Conservation (phyloP, 768 basidiomycete genomes). For the Suillus spraguei region DNA sequence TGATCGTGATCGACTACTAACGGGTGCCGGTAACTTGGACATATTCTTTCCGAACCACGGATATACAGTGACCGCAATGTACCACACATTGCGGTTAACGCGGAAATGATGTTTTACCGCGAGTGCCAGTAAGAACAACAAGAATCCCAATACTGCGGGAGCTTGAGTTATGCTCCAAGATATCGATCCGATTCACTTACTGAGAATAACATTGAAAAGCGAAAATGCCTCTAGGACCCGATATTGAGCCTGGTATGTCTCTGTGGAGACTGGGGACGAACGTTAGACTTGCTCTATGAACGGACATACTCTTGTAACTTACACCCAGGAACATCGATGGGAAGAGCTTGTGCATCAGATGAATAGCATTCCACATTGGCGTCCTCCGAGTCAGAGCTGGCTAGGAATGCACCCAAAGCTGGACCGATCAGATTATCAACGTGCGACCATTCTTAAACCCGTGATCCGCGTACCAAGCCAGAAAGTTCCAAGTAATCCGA, state of each 20-base stretch:
- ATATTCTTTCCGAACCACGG: constrained; percentile 65
- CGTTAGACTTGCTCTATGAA: constrained; percentile 1
- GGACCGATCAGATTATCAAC: constrained; percentile 18
- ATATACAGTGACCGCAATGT: constrained; percentile 67
- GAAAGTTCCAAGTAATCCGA: constrained; percentile 72
- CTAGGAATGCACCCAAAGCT: constrained; percentile 77
- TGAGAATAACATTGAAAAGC: constrained; percentile 71
- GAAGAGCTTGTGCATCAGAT: constrained; percentile 48
- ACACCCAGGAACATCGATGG: constrained; percentile 70
- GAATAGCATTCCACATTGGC: constrained; percentile 85
- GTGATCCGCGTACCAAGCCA: constrained; percentile 68
- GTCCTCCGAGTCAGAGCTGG: constrained; percentile 73
- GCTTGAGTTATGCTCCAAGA: constrained; percentile 13
- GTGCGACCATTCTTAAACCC: constrained; percentile 1
- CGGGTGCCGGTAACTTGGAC: constrained; percentile 45
- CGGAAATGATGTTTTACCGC: constrained; percentile 44
- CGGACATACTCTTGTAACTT: constrained; percentile 33
- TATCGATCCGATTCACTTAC: constrained; percentile 41
- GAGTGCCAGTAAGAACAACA: constrained; percentile 47
- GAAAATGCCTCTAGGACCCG: constrained; percentile 81
- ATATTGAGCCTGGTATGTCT: constrained; percentile 89
- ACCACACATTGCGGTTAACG: constrained; percentile 61
- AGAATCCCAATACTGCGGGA: constrained; percentile 49
- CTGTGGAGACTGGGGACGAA: constrained; percentile 64
- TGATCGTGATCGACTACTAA: constrained; percentile 37